phyloP scores from a whole-genome alignment of 75 land plant genomes.

The Pinus albicaulis region DNA sequence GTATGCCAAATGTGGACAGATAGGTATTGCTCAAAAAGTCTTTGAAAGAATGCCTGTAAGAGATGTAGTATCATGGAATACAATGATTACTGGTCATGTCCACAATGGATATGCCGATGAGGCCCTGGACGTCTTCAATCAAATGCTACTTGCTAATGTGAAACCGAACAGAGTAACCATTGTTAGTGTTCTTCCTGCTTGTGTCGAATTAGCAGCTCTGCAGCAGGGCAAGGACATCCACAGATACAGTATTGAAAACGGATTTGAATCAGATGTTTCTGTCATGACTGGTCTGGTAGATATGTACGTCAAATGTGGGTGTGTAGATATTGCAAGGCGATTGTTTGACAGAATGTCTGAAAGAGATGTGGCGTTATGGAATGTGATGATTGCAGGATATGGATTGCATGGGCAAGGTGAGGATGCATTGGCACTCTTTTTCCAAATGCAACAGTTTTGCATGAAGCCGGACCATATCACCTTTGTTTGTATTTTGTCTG shows the following conservation, averaged over 20 bases:
- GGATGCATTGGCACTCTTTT: constrained; percentile 30
- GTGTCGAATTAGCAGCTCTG: constrained; percentile 20
- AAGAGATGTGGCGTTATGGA: constrained; percentile 51
- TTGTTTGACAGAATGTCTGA: constrained; percentile 25
- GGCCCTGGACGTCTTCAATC: constrained; percentile 32
- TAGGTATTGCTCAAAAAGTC: constrained; percentile 32
- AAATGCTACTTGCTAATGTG: constrained; percentile 31
- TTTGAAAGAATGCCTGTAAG: constrained; percentile 44
- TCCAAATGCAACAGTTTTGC: constrained; percentile 21
- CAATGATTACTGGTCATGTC: constrained; percentile 29
- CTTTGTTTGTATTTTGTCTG: constrained; percentile 44
- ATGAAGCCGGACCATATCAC: constrained; percentile 46
- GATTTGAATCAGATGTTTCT: constrained; percentile 40
- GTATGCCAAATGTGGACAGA: constrained; percentile 64
- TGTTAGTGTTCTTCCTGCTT: constrained; percentile 52
- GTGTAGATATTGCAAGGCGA: constrained; percentile 19
- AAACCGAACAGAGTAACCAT: constrained; percentile 47
- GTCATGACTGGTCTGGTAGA: constrained; percentile 47
- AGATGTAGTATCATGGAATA: constrained; percentile 55
- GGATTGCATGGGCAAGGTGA: constrained; percentile 34
- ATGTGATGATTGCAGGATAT: constrained; percentile 49
- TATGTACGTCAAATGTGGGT: constrained; percentile 49
- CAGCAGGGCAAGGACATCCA: constrained; percentile 32
- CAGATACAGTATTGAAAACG: constrained; percentile 34
- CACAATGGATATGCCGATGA: constrained; percentile 16